Conservation (phyloP, 1,284 basidiomycete species). For the Phylloporus sp. region DNA sequence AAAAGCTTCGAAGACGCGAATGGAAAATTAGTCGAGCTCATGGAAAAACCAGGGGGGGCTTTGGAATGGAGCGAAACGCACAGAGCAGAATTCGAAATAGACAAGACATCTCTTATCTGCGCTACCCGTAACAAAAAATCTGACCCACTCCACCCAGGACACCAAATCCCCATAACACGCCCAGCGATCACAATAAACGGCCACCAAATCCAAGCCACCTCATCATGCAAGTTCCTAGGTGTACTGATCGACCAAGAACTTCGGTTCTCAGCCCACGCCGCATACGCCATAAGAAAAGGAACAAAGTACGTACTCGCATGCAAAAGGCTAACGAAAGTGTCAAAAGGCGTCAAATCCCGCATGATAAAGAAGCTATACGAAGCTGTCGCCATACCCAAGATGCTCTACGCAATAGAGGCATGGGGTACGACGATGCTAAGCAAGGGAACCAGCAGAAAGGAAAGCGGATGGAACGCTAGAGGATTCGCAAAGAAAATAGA, state of each 20-base stretch:
- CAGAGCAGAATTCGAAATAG: not conserved
- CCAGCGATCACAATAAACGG: not conserved
- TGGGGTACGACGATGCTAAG: not conserved
- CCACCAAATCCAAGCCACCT: not conserved
- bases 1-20: no score
- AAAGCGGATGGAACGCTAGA: no score
- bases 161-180: no score
- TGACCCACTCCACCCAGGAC: not conserved
- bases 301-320: not conserved
- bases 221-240: constrained; percentile 5
- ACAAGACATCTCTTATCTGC: not conserved
- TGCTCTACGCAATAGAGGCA: not conserved
- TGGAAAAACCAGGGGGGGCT: not conserved
- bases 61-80: not conserved
- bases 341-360: not conserved
- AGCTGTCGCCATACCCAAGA: not conserved
- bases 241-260: constrained; percentile 10
- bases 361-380: not conserved
- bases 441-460: not conserved
- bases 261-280: not conserved
- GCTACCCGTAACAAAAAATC: not conserved
- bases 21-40: no score
- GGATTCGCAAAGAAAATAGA: constrained; percentile 25
- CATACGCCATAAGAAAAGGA: not conserved
- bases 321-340: not conserved